Conservation (phyloP, 2,329 filamentous ascomycete species). For the Beauveria pseudobassiana region DNA sequence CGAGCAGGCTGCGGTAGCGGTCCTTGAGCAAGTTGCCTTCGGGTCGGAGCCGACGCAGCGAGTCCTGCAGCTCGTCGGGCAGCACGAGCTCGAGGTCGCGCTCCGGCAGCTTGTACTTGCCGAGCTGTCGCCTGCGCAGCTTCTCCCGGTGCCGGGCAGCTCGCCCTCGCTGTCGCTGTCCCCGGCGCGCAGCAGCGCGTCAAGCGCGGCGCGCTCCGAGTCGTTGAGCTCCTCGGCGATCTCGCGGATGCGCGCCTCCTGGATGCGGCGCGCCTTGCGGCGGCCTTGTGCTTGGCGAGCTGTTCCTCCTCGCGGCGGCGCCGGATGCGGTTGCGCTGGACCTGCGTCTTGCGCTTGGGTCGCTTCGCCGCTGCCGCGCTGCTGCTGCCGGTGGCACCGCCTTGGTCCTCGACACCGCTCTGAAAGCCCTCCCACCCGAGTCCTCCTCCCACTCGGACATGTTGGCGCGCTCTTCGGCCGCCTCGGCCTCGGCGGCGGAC, state of each 20-base stretch:
- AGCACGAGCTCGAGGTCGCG: conserved; percentile 75
- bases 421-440: conserved; percentile 84
- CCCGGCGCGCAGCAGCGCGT: conserved; percentile 24
- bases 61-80: conserved; percentile 75
- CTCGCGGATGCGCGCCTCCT: conserved; percentile 61
- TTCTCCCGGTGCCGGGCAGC: conserved; percentile 37
- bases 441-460: conserved; percentile 74
- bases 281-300: conserved; percentile 64
- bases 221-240: conserved; percentile 51
- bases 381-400: conserved; percentile 37
- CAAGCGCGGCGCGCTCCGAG: conserved; percentile 41
- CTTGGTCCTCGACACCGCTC: conserved; percentile 64
- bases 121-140: conserved; percentile 65
- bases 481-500: conserved; percentile 68
- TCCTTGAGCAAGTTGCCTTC: conserved; percentile 95
- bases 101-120: conserved; percentile 66
- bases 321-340: conserved; percentile 81
- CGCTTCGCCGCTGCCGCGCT: conserved; percentile 44
- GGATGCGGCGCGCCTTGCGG: conserved; percentile 64
- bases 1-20: conserved; percentile 78
- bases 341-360: conserved; percentile 75
- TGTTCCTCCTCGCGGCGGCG: conserved; percentile 82
- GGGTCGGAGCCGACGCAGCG: conserved; percentile 74
- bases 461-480: conserved; percentile 58
- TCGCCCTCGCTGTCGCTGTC: conserved; percentile 49